These are phyloP conservation scores for Trichoderma asperelloides DNA, from an alignment of 495 filamentous ascomycete species.

Conservation along the genomic window DNA sequence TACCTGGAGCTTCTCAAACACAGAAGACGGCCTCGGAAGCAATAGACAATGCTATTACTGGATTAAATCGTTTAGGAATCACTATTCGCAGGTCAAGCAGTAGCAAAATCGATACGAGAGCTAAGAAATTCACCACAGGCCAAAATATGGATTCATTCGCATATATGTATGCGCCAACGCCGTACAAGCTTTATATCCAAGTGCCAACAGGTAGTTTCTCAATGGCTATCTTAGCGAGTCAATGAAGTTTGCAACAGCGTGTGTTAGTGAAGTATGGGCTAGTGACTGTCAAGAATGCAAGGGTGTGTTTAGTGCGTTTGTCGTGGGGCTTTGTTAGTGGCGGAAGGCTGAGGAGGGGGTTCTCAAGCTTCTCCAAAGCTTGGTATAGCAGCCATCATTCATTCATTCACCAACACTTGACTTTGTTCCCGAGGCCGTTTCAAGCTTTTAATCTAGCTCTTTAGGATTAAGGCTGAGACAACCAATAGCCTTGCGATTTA, in stretches of 20 bases:
- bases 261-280: too few species aligned
- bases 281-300: too few species aligned
- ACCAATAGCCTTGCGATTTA: too few species aligned
- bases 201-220: background rate
- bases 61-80: background rate
- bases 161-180: background rate
- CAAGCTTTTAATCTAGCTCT: too few species aligned
- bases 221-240: background rate
- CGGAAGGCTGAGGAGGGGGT: background rate
- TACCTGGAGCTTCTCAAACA: background rate
- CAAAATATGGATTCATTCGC: background rate
- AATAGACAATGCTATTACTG: background rate
- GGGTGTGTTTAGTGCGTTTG: too few species aligned
- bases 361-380: background rate
- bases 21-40: background rate
- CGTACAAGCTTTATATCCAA: background rate
- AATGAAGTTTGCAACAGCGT: background rate
- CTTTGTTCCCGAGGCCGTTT: too few species aligned
- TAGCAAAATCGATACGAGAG: background rate
- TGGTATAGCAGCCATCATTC: too few species aligned
- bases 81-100: background rate
- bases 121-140: background rate
- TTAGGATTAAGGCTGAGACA: too few species aligned
- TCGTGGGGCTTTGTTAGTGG: background rate
- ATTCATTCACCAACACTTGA: too few species aligned